Evolutionary conservation across 805 yeast species (phyloP).

Genomic region (Pichia paraexigua): DNA sequence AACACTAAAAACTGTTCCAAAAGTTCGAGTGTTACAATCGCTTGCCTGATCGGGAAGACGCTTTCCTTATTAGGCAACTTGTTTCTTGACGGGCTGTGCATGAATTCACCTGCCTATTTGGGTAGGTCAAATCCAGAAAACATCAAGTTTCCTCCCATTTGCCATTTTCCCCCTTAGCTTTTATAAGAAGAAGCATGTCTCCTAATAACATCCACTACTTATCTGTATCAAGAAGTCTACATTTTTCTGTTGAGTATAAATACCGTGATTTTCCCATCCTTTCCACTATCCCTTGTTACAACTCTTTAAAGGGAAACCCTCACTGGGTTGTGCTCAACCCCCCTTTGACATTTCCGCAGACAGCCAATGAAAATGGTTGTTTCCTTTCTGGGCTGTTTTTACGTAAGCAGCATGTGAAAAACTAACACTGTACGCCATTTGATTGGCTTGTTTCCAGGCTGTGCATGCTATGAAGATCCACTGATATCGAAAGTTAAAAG

Average conservation of each 20-base stretch:
- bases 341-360: not conserved
- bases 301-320: not conserved
- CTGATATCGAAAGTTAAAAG: not conserved
- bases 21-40: not conserved
- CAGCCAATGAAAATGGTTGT: not conserved
- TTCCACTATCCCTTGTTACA: too few relatives aligned
- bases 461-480: not conserved
- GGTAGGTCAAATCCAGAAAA: not conserved
- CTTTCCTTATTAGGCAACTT: not conserved
- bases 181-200: too few relatives aligned
- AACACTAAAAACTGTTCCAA: constrained; percentile 19
- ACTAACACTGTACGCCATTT: not conserved
- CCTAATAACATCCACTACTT: not conserved
- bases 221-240: not conserved
- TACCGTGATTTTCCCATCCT: not conserved
- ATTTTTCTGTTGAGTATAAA: not conserved
- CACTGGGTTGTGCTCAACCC: not conserved
- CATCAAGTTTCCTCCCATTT: not conserved
- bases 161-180: not conserved
- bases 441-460: not conserved
- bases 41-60: constrained; percentile 35
- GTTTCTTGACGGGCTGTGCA: not conserved
- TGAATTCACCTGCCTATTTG: not conserved
- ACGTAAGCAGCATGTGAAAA: not conserved
- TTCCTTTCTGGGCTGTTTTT: not conserved